These are phyloP conservation scores for Camelina neglecta DNA, from an alignment of 345 rosid genomes.

Conservation along the genomic window DNA sequence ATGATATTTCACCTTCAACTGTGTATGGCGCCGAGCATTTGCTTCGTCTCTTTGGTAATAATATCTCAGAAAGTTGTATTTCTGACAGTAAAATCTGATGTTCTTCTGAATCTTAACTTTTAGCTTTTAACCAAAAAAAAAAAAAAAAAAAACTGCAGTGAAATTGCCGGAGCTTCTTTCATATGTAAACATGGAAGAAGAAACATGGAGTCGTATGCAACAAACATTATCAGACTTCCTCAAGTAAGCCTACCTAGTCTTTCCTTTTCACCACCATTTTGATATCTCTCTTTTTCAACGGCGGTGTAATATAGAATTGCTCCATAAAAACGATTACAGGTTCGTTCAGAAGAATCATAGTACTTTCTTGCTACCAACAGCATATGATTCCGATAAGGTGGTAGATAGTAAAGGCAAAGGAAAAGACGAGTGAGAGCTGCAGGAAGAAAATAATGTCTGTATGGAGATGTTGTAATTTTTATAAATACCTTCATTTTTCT, in stretches of 20 bases:
- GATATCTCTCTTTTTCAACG: neutral
- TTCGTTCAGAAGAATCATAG: conserved; percentile 93
- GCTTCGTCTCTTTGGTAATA: conserved; percentile 82
- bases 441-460: neutral
- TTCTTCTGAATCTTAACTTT: neutral
- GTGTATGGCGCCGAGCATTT: conserved; percentile 87
- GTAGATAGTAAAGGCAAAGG: conserved; percentile 76
- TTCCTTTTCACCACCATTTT: neutral
- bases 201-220: conserved; percentile 74
- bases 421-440: conserved; percentile 58
- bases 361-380: conserved; percentile 65
- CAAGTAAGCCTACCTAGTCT: conserved; percentile 53
- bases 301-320: neutral
- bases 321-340: conserved; percentile 47
- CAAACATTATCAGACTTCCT: conserved; percentile 84
- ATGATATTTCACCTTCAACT: conserved; percentile 67
- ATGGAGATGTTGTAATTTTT: conserved; percentile 31
- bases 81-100: neutral
- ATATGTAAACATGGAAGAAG: conserved; percentile 89
- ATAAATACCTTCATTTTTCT: conserved; percentile 36
- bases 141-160: conserved; percentile 53
- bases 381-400: conserved; percentile 59
- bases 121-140: neutral
- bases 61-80: neutral
- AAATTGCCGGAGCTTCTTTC: conserved; percentile 91